These are phyloP conservation scores for Murraya paniculata DNA, from an alignment of 345 rosid species.

Conservation along the genomic window DNA sequence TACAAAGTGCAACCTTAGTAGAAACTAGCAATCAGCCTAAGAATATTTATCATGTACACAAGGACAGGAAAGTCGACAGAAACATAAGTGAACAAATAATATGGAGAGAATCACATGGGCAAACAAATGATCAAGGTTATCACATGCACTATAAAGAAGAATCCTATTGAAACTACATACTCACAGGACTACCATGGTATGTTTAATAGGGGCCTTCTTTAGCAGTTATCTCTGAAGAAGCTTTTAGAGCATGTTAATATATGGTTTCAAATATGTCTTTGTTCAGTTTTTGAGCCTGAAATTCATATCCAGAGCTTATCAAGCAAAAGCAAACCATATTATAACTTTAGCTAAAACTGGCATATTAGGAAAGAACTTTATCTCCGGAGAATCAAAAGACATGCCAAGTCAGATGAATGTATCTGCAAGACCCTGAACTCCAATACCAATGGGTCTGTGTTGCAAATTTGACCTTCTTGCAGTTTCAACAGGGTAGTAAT, in stretches of 20 bases:
- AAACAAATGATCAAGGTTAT: background rate
- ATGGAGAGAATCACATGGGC: background rate
- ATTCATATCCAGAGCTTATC: conserved; percentile 14
- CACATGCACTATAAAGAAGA: background rate
- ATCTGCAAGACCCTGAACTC: conserved; percentile 96
- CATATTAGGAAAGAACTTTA: conserved; percentile 17
- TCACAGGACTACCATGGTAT: conserved; percentile 79
- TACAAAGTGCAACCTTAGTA: background rate
- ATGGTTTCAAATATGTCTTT: conserved; percentile 93
- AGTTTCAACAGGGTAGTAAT: conserved; percentile 87
- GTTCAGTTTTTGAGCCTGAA: conserved; percentile 82
- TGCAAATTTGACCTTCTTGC: conserved; percentile 75
- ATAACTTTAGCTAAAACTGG: background rate
- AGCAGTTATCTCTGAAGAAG: conserved; percentile 68
- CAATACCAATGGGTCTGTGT: conserved; percentile 94
- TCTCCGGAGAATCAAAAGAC: conserved; percentile 91
- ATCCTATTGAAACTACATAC: conserved; percentile 29
- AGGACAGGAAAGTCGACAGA: background rate
- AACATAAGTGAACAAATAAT: background rate
- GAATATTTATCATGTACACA: background rate
- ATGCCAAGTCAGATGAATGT: conserved; percentile 84
- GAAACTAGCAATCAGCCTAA: background rate
- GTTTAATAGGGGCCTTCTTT: conserved; percentile 80
- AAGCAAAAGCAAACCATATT: conserved; percentile 12
- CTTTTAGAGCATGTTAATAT: conserved; percentile 75